A percentile compares a stretch with the other conserved stretches of the same genome.
Conservation (phyloP, 345 rosid species). For the Rhizophora apiculata region DNA sequence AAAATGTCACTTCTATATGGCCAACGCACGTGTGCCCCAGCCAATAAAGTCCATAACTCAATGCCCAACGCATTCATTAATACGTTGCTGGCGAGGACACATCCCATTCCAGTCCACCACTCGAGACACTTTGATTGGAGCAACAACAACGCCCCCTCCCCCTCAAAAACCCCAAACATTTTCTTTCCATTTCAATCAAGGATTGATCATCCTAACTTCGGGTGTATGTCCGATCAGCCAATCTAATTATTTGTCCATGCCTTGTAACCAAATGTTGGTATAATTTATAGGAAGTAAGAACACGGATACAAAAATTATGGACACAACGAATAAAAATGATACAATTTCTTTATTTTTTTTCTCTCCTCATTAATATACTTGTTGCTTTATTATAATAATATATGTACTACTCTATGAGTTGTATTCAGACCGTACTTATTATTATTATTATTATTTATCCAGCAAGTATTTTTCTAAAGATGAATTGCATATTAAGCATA, state of each 20-base stretch:
- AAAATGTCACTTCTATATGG: constrained; percentile 20
- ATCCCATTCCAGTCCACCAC: background rate
- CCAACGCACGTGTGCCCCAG: constrained; percentile 37
- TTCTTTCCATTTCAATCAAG: background rate
- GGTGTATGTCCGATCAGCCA: background rate
- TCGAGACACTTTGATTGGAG: background rate
- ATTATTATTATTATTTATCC: too few species aligned
- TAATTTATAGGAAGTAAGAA: background rate
- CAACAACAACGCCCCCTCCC: background rate
- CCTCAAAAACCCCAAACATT: background rate
- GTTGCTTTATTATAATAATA: too few species aligned
- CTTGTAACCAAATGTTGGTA: too few species aligned
- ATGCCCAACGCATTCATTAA: constrained; percentile 14
- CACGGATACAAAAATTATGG: background rate
- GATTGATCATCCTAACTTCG: background rate
- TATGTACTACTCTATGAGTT: too few species aligned
- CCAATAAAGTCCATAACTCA: background rate
- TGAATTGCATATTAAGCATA: too few species aligned
- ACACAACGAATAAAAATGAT: too few species aligned
- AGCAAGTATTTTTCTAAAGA: too few species aligned
- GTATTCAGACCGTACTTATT: too few species aligned
- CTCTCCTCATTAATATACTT: too few species aligned
- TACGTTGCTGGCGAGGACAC: background rate
- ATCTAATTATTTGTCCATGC: background rate
- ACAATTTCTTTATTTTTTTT: too few species aligned